These are phyloP conservation scores for Cytospora schulzeri DNA, from an alignment of 2,329 filamentous ascomycete genomes.

Conservation along the genomic window DNA sequence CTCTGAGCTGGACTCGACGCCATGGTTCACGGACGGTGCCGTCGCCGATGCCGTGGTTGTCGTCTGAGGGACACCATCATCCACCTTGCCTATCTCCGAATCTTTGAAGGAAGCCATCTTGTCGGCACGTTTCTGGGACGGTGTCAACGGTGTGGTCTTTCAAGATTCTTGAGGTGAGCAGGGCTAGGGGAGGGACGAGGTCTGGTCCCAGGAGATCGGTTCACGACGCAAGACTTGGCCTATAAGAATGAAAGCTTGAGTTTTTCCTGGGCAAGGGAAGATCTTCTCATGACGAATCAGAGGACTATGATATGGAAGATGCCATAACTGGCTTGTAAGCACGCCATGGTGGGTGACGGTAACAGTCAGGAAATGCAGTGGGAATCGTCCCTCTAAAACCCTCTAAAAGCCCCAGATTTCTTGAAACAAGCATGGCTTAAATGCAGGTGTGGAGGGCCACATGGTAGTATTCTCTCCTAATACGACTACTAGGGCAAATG, in stretches of 20 bases:
- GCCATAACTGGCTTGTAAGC: conserved; percentile 20
- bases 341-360: conserved; percentile 26
- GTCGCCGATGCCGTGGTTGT: not conserved
- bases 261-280: not conserved
- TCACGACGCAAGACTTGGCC: not conserved
- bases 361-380: not conserved
- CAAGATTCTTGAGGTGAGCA: not conserved
- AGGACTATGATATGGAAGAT: conserved; percentile 4
- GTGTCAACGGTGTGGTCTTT: not conserved
- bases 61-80: not conserved
- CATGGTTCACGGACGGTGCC: not conserved
- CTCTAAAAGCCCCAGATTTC: not conserved
- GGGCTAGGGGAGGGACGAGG: not conserved
- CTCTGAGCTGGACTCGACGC: conserved; percentile 29
- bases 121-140: not conserved
- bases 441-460: conserved; percentile 1
- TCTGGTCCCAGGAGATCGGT: conserved; percentile 4
- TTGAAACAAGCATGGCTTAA: not conserved
- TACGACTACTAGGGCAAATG: not conserved
- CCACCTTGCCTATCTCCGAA: conserved; percentile 17
- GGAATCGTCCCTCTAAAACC: not conserved
- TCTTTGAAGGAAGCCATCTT: conserved; percentile 20
- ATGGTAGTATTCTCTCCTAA: not conserved
- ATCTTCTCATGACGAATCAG: conserved; percentile 3
- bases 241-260: not conserved